Evolutionary conservation across 2,329 filamentous ascomycete species (phyloP).

Genomic region (Paecilomyces dactylethromorphus): DNA sequence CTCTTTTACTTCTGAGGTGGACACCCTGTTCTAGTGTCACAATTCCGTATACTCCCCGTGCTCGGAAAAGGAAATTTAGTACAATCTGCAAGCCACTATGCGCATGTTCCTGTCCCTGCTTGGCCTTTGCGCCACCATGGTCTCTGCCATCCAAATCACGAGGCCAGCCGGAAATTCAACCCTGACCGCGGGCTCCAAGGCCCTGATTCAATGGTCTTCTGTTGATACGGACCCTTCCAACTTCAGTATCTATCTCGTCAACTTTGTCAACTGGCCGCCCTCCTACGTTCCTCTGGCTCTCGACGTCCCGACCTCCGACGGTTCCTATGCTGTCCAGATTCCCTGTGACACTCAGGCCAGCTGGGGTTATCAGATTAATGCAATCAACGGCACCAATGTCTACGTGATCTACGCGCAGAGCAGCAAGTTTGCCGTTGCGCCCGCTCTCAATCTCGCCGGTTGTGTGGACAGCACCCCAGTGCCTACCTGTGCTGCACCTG

Average conservation of each 20-base stretch:
- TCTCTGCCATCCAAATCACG: neutral
- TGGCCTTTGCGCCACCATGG: neutral
- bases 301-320: conserved; percentile 26
- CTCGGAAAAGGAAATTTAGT: neutral
- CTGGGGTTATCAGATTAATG: conserved; percentile 40
- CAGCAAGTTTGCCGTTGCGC: conserved; percentile 29
- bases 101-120: neutral
- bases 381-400: conserved; percentile 42
- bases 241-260: conserved; percentile 39
- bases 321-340: conserved; percentile 27
- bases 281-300: conserved; percentile 32
- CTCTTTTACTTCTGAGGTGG: neutral
- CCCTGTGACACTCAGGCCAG: conserved; percentile 31
- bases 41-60: neutral
- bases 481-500: conserved; percentile 8
- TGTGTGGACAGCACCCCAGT: conserved; percentile 20
- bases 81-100: neutral
- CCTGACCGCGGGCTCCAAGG: neutral
- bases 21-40: neutral
- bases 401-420: conserved; percentile 41
- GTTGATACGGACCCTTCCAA: conserved; percentile 36
- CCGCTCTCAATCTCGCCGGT: conserved; percentile 6
- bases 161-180: neutral
- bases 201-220: conserved; percentile 27
- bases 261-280: conserved; percentile 41